phyloP scores from a whole-genome alignment of 441 rosid genomes.

The Eruca vesicaria region DNA sequence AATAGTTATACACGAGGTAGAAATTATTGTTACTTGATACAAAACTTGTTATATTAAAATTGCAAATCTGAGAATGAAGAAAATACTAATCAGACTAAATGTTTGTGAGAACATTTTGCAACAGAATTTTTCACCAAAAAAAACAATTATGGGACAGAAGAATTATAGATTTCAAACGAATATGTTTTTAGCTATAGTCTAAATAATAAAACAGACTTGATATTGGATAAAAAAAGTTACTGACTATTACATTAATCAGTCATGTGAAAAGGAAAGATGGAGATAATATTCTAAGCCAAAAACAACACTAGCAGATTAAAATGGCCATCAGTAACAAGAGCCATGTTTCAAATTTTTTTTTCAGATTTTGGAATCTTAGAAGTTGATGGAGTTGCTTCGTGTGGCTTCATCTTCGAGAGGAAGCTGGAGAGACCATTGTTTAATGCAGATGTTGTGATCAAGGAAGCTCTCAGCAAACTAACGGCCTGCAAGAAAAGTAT shows the following conservation, averaged over 20 bases:
- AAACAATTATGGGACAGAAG: too few relatives aligned
- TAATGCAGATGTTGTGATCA: constrained; percentile 21
- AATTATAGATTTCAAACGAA: too few relatives aligned
- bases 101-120: too few relatives aligned
- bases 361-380: constrained; percentile 4
- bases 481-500: background rate
- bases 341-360: background rate
- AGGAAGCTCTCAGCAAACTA: constrained; percentile 12
- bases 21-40: too few relatives aligned
- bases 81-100: too few relatives aligned
- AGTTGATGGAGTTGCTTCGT: background rate
- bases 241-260: background rate
- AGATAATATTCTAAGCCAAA: background rate
- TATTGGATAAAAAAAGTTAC: background rate
- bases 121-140: too few relatives aligned
- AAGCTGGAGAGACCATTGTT: constrained; percentile 19
- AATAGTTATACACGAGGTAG: too few relatives aligned
- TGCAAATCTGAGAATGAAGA: too few relatives aligned
- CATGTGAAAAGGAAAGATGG: background rate
- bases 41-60: too few relatives aligned
- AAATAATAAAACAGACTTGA: background rate
- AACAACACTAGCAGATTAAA: background rate
- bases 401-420: background rate
- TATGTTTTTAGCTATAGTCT: too few relatives aligned
- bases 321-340: background rate